phyloP scores from a whole-genome alignment of 768 basidiomycete genomes.

The Tephrocybe sp. region DNA sequence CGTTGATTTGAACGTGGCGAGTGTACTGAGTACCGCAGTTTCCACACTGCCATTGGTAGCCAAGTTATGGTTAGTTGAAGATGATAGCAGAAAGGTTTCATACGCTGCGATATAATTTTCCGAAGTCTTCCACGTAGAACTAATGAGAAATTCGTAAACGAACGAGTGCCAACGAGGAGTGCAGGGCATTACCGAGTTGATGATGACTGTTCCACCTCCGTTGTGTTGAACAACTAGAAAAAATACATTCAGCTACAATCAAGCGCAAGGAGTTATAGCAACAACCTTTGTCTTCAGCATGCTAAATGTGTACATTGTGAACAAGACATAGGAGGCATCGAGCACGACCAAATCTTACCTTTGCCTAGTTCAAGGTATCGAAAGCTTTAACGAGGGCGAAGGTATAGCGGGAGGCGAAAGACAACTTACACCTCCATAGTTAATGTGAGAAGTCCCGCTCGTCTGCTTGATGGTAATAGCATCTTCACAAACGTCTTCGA shows the following conservation, averaged over 20 bases:
- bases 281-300: constrained; percentile 30
- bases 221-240: constrained; percentile 33
- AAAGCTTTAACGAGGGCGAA: no score
- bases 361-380: constrained; percentile 19
- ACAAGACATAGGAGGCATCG: no score
- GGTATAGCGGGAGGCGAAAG: no score
- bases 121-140: constrained; percentile 40
- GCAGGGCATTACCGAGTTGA: constrained; percentile 29
- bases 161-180: neutral
- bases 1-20: constrained; percentile 28
- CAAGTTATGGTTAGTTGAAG: neutral
- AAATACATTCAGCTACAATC: neutral
- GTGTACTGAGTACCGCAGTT: constrained; percentile 29
- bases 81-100: neutral
- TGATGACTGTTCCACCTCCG: constrained; percentile 33
- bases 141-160: constrained; percentile 2
- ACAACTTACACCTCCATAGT: constrained; percentile 33
- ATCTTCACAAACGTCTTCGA: constrained; percentile 25
- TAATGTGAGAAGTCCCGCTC: constrained; percentile 32
- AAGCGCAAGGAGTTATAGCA: neutral
- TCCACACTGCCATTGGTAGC: constrained; percentile 23
- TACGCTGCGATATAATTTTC: constrained; percentile 36
- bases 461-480: constrained; percentile 35
- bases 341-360: constrained; percentile 13
- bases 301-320: constrained; percentile 12